These are phyloP conservation scores for Galeopsis tetrahit DNA, from an alignment of 257 asterid genomes.

Conservation along the genomic window DNA sequence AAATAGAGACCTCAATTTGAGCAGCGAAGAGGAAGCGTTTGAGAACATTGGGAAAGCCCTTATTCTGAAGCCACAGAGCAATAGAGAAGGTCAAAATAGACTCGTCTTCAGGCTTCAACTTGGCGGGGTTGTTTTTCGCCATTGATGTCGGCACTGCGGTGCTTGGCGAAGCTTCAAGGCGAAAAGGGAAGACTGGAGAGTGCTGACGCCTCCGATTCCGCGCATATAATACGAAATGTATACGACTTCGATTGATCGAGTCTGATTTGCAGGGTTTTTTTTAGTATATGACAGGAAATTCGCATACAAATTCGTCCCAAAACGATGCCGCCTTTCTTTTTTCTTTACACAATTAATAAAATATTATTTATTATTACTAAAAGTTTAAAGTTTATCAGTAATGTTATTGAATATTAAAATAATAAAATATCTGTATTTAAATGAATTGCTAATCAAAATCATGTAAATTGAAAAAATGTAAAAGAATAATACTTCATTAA, in stretches of 20 bases:
- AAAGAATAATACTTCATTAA: too few relatives aligned
- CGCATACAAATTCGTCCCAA: not conserved
- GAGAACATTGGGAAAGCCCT: constrained; percentile 54
- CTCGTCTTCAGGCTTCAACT: constrained; percentile 46
- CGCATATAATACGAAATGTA: constrained; percentile 36
- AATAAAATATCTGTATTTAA: too few relatives aligned
- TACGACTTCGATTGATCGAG: not conserved
- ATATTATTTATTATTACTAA: too few relatives aligned
- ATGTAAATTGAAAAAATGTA: too few relatives aligned
- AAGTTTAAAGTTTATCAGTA: too few relatives aligned
- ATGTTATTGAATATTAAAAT: too few relatives aligned
- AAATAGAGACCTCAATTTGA: constrained; percentile 47
- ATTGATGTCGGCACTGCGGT: constrained; percentile 27
- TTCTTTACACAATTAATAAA: too few relatives aligned
- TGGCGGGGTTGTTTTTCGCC: constrained; percentile 33
- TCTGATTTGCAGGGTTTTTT: constrained; percentile 15
- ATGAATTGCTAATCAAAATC: too few relatives aligned
- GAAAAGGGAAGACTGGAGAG: constrained; percentile 32
- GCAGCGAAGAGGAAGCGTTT: constrained; percentile 56
- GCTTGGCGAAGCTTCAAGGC: constrained; percentile 61
- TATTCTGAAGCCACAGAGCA: constrained; percentile 54
- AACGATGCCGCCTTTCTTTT: too few relatives aligned
- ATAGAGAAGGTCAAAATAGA: constrained; percentile 43
- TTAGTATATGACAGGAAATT: not conserved
- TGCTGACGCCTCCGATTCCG: constrained; percentile 42